Percentiles rank a stretch among this genome's conserved stretches.
Evolutionary conservation across 108 stramenopile genomes (phyloP).

Genomic region (Cyclotella cryptica): DNA sequence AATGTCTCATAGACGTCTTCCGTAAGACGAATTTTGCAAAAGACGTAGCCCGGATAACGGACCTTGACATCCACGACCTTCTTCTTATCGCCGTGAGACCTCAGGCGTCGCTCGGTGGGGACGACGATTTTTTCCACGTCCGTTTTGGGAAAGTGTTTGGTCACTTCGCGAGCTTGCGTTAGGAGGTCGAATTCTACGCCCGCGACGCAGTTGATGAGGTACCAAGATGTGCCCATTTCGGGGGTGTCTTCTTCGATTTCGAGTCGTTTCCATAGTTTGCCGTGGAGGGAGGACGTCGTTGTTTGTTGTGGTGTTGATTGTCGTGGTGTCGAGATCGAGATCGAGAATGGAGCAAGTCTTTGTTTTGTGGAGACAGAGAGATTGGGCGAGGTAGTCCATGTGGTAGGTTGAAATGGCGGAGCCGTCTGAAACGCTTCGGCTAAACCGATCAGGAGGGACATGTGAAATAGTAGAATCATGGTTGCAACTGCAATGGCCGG

Average conservation of each 20-base stretch:
- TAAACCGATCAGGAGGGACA: too few relatives aligned
- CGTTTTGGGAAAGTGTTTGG: conserved; percentile 43
- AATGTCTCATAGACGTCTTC: conserved; percentile 75
- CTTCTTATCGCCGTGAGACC: conserved; percentile 80
- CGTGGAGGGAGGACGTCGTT: conserved; percentile 33
- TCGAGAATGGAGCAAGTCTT: not conserved
- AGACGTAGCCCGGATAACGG: conserved; percentile 86
- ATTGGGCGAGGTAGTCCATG: not conserved
- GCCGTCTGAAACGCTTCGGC: too few relatives aligned
- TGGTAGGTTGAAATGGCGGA: too few relatives aligned
- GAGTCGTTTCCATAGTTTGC: conserved; percentile 62
- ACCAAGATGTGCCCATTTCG: conserved; percentile 65
- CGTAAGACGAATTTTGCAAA: conserved; percentile 76
- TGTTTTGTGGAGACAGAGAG: not conserved
- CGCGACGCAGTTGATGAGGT: conserved; percentile 86
- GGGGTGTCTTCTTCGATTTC: conserved; percentile 80
- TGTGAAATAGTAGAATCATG: too few relatives aligned
- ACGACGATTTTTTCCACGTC: conserved; percentile 73
- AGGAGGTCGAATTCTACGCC: conserved; percentile 78
- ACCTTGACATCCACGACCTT: conserved; percentile 86
- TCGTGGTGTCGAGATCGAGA: not conserved
- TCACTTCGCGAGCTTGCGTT: conserved; percentile 57
- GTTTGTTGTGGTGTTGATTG: not conserved
- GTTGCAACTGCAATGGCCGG: too few relatives aligned
- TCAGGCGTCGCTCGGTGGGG: conserved; percentile 60